Conservation (phyloP, 441 rosid species). For the Mallotus repandus region DNA sequence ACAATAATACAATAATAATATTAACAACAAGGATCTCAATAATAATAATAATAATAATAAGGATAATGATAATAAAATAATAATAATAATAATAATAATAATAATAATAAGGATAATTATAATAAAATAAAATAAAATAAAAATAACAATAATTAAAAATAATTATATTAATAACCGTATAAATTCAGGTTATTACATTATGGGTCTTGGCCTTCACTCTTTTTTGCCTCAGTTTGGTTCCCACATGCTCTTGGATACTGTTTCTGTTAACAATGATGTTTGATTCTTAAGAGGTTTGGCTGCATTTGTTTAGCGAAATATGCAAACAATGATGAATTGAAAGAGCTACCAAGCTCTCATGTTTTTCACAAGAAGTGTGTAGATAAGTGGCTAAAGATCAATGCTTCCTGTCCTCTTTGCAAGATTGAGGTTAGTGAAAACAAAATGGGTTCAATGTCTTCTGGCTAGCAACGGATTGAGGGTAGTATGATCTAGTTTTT, state of each 20-base stretch:
- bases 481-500: no score
- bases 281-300: slow-evolving; percentile 60
- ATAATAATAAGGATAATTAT: no score
- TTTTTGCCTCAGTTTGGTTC: not conserved
- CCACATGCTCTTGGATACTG: not conserved
- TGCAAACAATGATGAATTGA: slow-evolving; percentile 80
- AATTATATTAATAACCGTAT: no score
- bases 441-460: slow-evolving; percentile 40
- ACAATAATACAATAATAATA: no score
- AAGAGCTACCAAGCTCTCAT: slow-evolving; percentile 85
- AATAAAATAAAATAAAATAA: no score
- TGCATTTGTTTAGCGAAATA: slow-evolving; percentile 97
- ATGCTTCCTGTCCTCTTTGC: slow-evolving; percentile 94
- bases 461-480: slow-evolving; percentile 34
- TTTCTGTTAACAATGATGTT: not conserved
- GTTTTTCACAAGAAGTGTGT: slow-evolving; percentile 95
- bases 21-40: no score
- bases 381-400: slow-evolving; percentile 95
- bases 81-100: no score
- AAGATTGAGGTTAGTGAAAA: slow-evolving; percentile 82
- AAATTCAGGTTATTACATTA: slow-evolving; percentile 48
- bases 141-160: no score
- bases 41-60: no score
- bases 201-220: not conserved
- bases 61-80: no score